phyloP scores from a whole-genome alignment of 2,329 filamentous ascomycete genomes.

The Pseudogymnoascus destructans region DNA sequence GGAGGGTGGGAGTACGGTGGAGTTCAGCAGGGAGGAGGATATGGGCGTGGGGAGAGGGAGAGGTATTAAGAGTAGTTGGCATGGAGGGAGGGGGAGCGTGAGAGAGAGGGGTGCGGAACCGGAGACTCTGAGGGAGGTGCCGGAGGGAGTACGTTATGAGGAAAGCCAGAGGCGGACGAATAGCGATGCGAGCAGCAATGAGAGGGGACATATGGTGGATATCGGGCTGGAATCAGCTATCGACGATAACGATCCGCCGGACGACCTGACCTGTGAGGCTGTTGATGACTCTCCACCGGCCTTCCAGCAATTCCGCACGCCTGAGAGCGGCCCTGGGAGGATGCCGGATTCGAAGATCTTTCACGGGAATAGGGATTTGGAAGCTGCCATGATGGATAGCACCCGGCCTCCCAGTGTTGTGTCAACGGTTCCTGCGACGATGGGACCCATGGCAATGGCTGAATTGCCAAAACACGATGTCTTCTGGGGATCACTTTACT shows the following conservation, averaged over 20 bases:
- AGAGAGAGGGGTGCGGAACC: constrained; percentile 21
- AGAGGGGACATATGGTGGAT: constrained; percentile 64
- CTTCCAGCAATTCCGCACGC: constrained; percentile 42
- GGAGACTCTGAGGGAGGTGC: constrained; percentile 28
- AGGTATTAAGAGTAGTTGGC: constrained; percentile 54
- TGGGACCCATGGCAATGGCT: constrained; percentile 41
- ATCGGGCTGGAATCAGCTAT: constrained; percentile 64
- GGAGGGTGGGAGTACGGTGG: constrained; percentile 37
- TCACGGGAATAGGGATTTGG: constrained; percentile 17
- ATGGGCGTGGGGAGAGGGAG: constrained; percentile 28
- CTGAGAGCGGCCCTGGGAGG: constrained; percentile 22
- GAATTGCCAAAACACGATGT: constrained; percentile 73
- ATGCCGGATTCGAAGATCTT: constrained; percentile 20
- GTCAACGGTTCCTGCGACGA: constrained; percentile 39
- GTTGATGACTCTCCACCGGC: constrained; percentile 44
- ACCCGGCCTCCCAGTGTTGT: constrained; percentile 22
- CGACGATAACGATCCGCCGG: constrained; percentile 45
- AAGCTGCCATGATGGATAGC: constrained; percentile 13
- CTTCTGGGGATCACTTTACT: constrained; percentile 83
- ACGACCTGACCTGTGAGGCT: constrained; percentile 44
- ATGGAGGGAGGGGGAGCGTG: constrained; percentile 30
- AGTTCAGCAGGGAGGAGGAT: constrained; percentile 24
- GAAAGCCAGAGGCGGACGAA: constrained; percentile 18
- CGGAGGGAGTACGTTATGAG: constrained; percentile 21
- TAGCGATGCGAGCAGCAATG: constrained; percentile 31